Percentiles rank a stretch among this genome's conserved stretches.
phyloP scores from a whole-genome alignment of 139 green algal genomes.

The Tetraselmis chui region DNA sequence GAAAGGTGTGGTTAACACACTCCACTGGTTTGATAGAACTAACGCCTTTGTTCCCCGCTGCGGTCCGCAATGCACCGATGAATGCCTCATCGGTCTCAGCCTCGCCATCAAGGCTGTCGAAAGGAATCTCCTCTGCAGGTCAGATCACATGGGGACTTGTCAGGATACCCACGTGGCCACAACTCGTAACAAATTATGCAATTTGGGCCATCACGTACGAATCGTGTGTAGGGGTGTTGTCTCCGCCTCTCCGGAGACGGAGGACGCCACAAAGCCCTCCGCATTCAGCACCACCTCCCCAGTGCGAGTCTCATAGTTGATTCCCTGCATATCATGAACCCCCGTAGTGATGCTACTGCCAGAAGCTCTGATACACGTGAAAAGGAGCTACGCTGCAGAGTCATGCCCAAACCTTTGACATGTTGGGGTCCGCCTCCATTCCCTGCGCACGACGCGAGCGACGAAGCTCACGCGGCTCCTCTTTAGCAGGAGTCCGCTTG shows the following conservation, averaged over 20 bases:
- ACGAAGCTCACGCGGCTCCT: not conserved
- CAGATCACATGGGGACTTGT: not conserved
- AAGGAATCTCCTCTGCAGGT: not conserved
- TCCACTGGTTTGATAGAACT: no score
- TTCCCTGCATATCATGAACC: no score
- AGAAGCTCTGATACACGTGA: no score
- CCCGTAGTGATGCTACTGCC: no score
- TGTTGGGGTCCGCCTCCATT: not conserved
- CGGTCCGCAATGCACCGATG: not conserved
- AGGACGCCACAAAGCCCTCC: not conserved
- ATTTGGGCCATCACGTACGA: not conserved
- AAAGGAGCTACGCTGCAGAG: no score
- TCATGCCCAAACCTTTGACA: not conserved
- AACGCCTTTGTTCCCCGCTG: no score
- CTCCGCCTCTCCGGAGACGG: not conserved
- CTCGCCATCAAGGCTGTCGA: not conserved
- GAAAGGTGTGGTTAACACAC: no score
- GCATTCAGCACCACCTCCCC: not conserved
- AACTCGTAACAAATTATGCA: no score
- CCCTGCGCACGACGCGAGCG: not conserved
- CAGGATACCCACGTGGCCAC: no score
- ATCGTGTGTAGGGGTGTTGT: not conserved
- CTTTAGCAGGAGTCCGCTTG: not conserved
- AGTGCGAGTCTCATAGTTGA: not conserved
- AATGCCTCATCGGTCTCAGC: not conserved